These are phyloP conservation scores for Cyanidioschyzon merolae DNA, from an alignment of 23 red algal genomes.

Conservation along the genomic window DNA sequence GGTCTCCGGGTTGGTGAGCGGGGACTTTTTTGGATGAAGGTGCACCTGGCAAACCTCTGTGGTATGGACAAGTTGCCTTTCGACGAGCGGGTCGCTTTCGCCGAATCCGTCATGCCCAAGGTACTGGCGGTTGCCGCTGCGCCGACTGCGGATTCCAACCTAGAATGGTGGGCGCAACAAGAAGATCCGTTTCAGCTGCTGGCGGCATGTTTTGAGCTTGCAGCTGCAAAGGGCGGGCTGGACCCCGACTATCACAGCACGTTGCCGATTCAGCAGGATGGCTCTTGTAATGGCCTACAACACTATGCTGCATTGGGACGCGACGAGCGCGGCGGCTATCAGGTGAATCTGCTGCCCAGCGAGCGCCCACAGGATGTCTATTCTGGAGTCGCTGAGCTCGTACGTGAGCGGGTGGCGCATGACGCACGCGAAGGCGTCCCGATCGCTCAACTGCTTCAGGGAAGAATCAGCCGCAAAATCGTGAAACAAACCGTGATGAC, in stretches of 20 bases:
- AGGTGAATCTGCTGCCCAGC: conserved; percentile 81
- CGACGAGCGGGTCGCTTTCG: conserved; percentile 45
- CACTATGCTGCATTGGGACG: conserved; percentile 90
- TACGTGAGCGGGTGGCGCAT: conserved; percentile 27
- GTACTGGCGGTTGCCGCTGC: conserved; percentile 52
- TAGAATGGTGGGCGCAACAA: conserved; percentile 65
- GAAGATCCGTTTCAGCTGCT: conserved; percentile 98
- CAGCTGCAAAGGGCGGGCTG: conserved; percentile 31
- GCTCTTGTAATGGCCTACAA: conserved; percentile 94
- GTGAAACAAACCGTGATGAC: conserved; percentile 99
- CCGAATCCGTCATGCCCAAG: conserved; percentile 37
- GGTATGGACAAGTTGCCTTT: conserved; percentile 70
- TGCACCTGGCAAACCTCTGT: conserved; percentile 78
- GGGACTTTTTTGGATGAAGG: conserved; percentile 79
- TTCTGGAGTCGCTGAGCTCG: conserved; percentile 50
- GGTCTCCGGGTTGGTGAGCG: conserved; percentile 54
- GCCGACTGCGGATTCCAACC: conserved; percentile 38
- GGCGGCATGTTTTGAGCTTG: conserved; percentile 64
- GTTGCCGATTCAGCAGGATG: conserved; percentile 77
- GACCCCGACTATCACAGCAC: conserved; percentile 30
- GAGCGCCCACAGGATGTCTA: conserved; percentile 90
- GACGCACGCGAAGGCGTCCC: conserved; percentile 41
- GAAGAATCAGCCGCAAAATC: conserved; percentile 50
- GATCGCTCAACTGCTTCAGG: conserved; percentile 34
- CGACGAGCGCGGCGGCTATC: conserved; percentile 39